These are phyloP conservation scores for Solanum pennellii DNA, from an alignment of 257 asterid genomes.

Conservation along the genomic window DNA sequence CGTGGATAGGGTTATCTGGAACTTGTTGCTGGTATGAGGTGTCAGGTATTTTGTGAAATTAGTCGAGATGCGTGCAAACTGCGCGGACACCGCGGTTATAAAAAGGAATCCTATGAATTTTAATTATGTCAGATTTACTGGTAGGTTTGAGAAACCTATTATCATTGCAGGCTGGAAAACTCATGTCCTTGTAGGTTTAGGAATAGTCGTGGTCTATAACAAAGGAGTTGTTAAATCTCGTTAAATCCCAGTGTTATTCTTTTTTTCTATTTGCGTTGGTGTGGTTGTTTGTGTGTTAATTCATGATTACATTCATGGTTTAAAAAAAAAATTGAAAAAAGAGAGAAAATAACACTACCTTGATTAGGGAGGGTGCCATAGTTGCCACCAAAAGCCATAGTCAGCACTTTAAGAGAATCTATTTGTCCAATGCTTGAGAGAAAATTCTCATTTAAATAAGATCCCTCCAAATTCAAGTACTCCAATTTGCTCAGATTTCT, in stretches of 20 bases:
- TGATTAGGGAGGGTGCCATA: not conserved
- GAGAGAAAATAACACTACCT: not conserved
- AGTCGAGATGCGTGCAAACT: too few relatives aligned
- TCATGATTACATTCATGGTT: not conserved
- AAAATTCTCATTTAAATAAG: not conserved
- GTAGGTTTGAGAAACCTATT: too few relatives aligned
- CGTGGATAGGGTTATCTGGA: too few relatives aligned
- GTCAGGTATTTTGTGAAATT: too few relatives aligned
- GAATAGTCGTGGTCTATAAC: too few relatives aligned
- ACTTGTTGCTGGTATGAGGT: too few relatives aligned
- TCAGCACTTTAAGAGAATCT: constrained; percentile 24
- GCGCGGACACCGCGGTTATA: too few relatives aligned
- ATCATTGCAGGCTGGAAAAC: too few relatives aligned
- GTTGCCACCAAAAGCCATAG: not conserved
- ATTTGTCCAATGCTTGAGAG: not conserved
- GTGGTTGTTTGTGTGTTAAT: not conserved
- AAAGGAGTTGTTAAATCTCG: not conserved
- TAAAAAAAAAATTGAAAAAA: too few relatives aligned
- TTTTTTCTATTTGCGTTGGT: not conserved
- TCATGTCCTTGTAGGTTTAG: too few relatives aligned
- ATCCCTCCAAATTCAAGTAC: not conserved
- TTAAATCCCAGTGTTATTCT: not conserved
- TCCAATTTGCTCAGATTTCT: not conserved
- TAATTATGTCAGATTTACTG: too few relatives aligned
- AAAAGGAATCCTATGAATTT: too few relatives aligned